A percentile compares a stretch with the other conserved stretches of the same genome.
Evolutionary conservation across 176 grass and related monocot genomes (phyloP).

Genomic region (Ensete glaucum): DNA sequence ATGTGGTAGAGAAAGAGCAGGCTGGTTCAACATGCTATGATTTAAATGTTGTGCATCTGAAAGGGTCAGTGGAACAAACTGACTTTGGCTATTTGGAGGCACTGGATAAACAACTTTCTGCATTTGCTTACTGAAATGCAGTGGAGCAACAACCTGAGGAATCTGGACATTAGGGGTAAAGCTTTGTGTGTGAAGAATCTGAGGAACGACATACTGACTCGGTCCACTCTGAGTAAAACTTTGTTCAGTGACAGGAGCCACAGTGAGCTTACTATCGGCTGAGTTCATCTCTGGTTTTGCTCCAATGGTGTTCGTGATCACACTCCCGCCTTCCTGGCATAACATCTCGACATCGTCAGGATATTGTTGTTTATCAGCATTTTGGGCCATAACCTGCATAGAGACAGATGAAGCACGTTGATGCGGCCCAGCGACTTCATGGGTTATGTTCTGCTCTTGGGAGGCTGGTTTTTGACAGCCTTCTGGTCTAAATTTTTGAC

Average conservation of each 20-base stretch:
- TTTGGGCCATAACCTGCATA: constrained; percentile 19
- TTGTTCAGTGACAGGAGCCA: constrained; percentile 22
- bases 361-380: constrained; percentile 21
- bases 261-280: constrained; percentile 11
- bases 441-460: constrained; percentile 25
- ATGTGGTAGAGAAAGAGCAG: constrained; percentile 29
- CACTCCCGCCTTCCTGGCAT: constrained; percentile 18
- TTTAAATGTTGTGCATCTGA: constrained; percentile 30
- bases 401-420: constrained; percentile 5
- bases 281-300: constrained; percentile 29
- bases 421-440: constrained; percentile 27
- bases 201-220: constrained; percentile 31
- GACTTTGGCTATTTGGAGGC: constrained; percentile 36
- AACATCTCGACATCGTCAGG: constrained; percentile 11
- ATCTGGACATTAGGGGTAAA: constrained; percentile 27
- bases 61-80: constrained; percentile 30
- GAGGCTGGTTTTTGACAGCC: constrained; percentile 30
- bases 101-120: constrained; percentile 36
- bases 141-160: constrained; percentile 31
- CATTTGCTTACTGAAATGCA: constrained; percentile 32
- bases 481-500: constrained; percentile 10
- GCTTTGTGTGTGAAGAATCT: constrained; percentile 21
- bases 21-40: constrained; percentile 34
- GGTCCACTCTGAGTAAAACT: constrained; percentile 26
- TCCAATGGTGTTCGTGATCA: constrained; percentile 16